Conservation (phyloP, 768 basidiomycete species). For the Suillus spraguei region DNA sequence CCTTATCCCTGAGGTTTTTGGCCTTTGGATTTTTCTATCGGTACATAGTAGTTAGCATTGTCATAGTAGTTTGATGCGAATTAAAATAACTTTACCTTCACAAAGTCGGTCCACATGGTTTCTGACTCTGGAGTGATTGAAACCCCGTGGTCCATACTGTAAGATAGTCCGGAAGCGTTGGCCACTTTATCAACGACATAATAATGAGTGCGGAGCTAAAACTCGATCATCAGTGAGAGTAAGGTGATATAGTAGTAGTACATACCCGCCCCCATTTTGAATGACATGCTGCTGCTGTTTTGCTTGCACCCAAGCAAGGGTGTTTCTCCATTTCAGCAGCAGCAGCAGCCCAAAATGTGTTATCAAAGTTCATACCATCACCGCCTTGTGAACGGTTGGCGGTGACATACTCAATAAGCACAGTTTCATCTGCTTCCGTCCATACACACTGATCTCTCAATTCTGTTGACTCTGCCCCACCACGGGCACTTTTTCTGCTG, state of each 20-base stretch:
- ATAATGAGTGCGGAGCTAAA: background rate
- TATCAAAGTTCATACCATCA: background rate
- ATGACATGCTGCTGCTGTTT: background rate
- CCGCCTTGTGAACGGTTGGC: background rate
- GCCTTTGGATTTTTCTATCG: background rate
- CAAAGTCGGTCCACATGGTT: background rate
- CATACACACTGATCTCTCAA: background rate
- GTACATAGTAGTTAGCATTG: conserved; percentile 1
- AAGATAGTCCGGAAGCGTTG: background rate
- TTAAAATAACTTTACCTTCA: background rate
- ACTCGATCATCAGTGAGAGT: background rate
- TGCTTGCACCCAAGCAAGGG: background rate
- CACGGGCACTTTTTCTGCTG: background rate
- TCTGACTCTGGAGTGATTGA: background rate
- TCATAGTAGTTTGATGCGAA: background rate
- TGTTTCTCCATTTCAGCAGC: background rate
- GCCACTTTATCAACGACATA: background rate
- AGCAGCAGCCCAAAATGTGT: background rate
- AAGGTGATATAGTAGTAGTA: conserved; percentile 1
- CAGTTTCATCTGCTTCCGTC: background rate
- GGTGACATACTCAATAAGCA: background rate
- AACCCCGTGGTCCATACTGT: background rate
- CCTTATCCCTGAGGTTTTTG: background rate
- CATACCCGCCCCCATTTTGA: background rate
- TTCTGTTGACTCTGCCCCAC: background rate